Base-by-base conservation (phyloP, 768 basidiomycete species). In the Mycena vulgaris region DNA sequence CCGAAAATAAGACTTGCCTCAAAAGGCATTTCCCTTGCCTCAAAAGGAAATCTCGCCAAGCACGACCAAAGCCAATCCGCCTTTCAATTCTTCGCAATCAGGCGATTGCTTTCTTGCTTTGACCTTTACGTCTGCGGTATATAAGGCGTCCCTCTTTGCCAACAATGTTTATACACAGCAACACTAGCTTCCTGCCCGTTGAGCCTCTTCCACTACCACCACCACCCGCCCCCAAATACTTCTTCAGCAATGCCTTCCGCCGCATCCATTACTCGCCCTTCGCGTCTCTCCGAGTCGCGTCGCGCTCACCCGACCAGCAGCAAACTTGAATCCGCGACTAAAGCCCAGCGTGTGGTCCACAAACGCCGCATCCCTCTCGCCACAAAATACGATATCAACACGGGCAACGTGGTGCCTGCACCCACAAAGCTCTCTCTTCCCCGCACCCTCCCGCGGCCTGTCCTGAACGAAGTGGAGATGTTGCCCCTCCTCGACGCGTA, bases 401-500 rank as follows among this genome's bases (percentile, higher is more conserved):
- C 42, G 6, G n/a, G 39, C 63, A 59, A 53, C 57, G 51, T 61
- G 16, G 57, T 47, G 5, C 27, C 49, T 9, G 13, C 31, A n/a
- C n/a, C 69, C 35, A 68, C 66, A 13, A 73, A 58, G 51, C 33
- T 74, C 52, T 56, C 59, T 13, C 68, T 76, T 31, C 74, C 75
- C 45, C 74, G 71, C 37, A 73, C 67, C 3, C 74, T 76, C 27
- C 64, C 69, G 30, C 70, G 75, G 16, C 75, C 75, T 40, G 75
- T 69, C 2, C 55, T 73, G 23, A 49, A 66, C 13, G 75, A 76
- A 57, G 70, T 76, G 1, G 57, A 75, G 31, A 48, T 63, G 48
- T 42, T 63, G 0, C 16, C 65, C 21, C 53, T 76, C 31, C 49
- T 63, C 19, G 33, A 58, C 5, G 68, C 70, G 33, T 73, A 73